Base-by-base conservation (phyloP, 2,329 filamentous ascomycete species). In the Myriosclerotinia duriaeana region DNA sequence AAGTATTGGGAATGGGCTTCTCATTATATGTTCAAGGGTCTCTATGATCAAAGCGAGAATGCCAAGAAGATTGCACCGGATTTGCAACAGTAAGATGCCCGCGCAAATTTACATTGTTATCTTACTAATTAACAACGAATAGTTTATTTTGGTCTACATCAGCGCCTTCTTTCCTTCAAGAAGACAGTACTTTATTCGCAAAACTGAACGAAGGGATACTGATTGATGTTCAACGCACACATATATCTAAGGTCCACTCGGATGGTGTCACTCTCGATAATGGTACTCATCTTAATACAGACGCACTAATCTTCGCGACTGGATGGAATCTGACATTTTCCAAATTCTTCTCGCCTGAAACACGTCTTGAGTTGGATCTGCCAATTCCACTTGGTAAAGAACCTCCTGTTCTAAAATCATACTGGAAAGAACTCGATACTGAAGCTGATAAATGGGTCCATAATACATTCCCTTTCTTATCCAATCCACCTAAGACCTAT, bases 61-160 rank as follows among this genome's bases (percentile, higher is more conserved):
- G 54, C 63, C 11, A 53, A 30, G 46, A 65, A 60, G 12, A 65
- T 65, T 42, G 54, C 63, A 5, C 63, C 63, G 15, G 63, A 65
- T 60, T 42, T 59, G 14, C 36, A 65, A 34, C 63, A 65, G 63
- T 65, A 60, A 50, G 63, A 42, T 44, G 3, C n/a, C 20, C 5
- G 5, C 22, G 3, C 5, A 14, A 34, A 5, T 15, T 6, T 34
- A 15, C 3, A 50, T 11, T 40, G 6, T 30, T 9, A 7, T 5
- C 11, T 60, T 59, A 22, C 63, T 65, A 42, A 65, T 17, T 60
- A 34, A 65, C 17, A n/a, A 17, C 3, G 7, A 17, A 22, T 42
- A 65, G 63, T 53, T 26, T 65, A 42, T 65, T 65, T 22, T 65
- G 63, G 63, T 65, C 63, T 9, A 65, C 63, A 50, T 61, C 64